Evolutionary conservation across 2,329 filamentous ascomycete genomes (phyloP).

Genomic region (Fusarium caatingaense): DNA sequence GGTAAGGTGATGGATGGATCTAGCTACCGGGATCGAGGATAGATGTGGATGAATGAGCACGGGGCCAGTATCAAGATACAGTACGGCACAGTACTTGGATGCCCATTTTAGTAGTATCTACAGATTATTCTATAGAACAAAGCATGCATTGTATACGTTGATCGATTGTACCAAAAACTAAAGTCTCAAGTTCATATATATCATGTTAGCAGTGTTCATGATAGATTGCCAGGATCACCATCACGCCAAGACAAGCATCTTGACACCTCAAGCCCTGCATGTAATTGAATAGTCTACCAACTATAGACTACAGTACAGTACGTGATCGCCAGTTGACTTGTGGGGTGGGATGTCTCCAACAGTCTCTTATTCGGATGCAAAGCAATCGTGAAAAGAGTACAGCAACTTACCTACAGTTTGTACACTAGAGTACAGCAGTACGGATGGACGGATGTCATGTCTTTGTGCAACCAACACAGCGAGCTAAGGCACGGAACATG

Average conservation of each 20-base stretch:
- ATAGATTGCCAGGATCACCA: constrained; percentile 1
- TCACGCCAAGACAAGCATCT: constrained; percentile 6
- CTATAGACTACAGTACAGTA: constrained; percentile 7
- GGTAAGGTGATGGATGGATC: constrained; percentile 21
- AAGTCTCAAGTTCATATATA: background rate
- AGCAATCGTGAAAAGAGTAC: background rate
- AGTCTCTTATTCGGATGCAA: constrained; percentile 8
- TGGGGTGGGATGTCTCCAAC: constrained; percentile 6
- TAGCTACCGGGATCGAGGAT: constrained; percentile 32
- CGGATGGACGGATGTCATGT: constrained; percentile 21
- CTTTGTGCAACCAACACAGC: constrained; percentile 36
- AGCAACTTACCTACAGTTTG: background rate
- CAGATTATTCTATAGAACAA: background rate
- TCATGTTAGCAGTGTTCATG: background rate
- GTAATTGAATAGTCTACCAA: background rate
- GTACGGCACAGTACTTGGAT: background rate
- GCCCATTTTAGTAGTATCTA: background rate
- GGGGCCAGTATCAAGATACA: constrained; percentile 1
- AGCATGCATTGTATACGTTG: background rate
- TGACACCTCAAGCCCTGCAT: constrained; percentile 7
- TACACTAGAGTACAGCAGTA: background rate
- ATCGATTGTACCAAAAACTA: background rate
- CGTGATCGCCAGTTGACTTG: background rate
- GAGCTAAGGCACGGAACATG: constrained; percentile 38
- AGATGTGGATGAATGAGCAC: constrained; percentile 17